Percentiles rank a stretch among this genome's conserved stretches.
These are phyloP conservation scores for Blastobotrys elegans DNA, from an alignment of 1,139 yeast species.

Conservation along the genomic window DNA sequence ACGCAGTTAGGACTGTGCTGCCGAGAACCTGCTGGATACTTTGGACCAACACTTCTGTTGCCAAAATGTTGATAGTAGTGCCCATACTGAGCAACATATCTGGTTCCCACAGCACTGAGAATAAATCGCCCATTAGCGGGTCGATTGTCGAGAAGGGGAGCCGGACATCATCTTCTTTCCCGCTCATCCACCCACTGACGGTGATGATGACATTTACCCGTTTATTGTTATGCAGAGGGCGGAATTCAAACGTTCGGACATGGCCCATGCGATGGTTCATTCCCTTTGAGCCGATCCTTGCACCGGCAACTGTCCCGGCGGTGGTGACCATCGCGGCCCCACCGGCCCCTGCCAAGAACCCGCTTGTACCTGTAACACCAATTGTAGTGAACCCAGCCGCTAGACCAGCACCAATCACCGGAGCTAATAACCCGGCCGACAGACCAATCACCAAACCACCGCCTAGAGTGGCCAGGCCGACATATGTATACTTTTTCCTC, in stretches of 20 bases:
- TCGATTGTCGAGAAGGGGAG: conserved; percentile 94
- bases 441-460: conserved; percentile 93
- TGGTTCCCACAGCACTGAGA: conserved; percentile 94
- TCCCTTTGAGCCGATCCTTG: conserved; percentile 78
- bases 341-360: conserved; percentile 93
- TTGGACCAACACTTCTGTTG: conserved; percentile 88
- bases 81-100: conserved; percentile 96
- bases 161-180: conserved; percentile 91
- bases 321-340: conserved; percentile 94
- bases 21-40: conserved; percentile 95
- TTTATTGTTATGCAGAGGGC: conserved; percentile 87
- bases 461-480: conserved; percentile 95
- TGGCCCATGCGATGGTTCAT: conserved; percentile 86
- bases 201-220: conserved; percentile 85
- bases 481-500: conserved; percentile 70
- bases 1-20: conserved; percentile 82
- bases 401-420: conserved; percentile 96
- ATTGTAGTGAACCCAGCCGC: conserved; percentile 96
- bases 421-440: conserved; percentile 93
- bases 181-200: conserved; percentile 97
- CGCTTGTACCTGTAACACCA: conserved; percentile 87
- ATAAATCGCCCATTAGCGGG: conserved; percentile 95
- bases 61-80: conserved; percentile 87
- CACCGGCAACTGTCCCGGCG: conserved; percentile 88
- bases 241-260: conserved; percentile 87